Evolutionary conservation across 2,329 filamentous ascomycete genomes (phyloP), one percentile per base, ranked within the genome.

Genomic region (Dactylonectria estremocensis): DNA sequence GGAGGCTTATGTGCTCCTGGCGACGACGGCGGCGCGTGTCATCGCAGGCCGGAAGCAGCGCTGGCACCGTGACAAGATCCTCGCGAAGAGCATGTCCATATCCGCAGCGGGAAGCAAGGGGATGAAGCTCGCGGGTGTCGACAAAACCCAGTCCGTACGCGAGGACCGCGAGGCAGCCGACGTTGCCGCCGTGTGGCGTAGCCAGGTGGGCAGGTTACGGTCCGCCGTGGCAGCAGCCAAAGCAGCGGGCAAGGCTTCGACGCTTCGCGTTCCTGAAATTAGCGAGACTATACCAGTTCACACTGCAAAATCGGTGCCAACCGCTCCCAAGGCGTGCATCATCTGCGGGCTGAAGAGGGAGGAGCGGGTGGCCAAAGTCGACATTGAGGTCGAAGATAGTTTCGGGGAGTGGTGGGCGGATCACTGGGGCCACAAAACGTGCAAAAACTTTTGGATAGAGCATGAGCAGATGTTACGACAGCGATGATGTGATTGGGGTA

Each of bases 381-480:
- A 97, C 76, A 84, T 91, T 59, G 87, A 91, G 28, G 90, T 97
- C 9, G 91, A 95, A 75, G 95, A 98, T 80, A 95, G 93, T 79
- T 98, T 98, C 84, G 95, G 94, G 13, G 95, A 98, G 83, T 98
- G 95, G 94, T 98, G 95, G 95, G 86, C 92, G 48, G 95, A 98
- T 52, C 92, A 95, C 79, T 95, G 94, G 92, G 94, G 92, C 0
- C 93, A 95, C 80, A 84, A 89, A 69, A 88, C 89, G 20, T 98
- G 95, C 81, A 89, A 89, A 78, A 92, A 92, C 69, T 97, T 97
- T 77, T 98, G 95, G 95, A 83, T 92, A 66, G 86, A 92, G 74
- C 92, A 97, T 79, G 93, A 93, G 79, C 85, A 85, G 60, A 85
- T 86, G 65, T 83, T 97, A 71, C 88, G 90, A 70, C 91, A 93